Evolutionary conservation across 257 asterid species (phyloP).

Genomic region (Thymus quinquecostatus): DNA sequence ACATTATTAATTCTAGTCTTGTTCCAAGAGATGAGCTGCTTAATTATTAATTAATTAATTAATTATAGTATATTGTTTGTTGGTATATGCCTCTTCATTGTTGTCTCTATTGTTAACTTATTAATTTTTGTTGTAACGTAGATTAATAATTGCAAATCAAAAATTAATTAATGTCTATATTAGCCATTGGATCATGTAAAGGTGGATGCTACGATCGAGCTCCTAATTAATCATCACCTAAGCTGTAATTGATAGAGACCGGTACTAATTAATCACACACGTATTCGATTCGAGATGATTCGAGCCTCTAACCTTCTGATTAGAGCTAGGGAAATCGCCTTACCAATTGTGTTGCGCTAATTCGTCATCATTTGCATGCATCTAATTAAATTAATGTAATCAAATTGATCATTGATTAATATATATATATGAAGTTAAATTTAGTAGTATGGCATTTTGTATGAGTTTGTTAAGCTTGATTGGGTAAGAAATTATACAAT

Average conservation of each 20-base stretch:
- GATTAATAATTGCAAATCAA: too few relatives aligned
- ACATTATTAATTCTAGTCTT: not conserved
- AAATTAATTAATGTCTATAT: not conserved
- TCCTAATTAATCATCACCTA: too few relatives aligned
- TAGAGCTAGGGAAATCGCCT: too few relatives aligned
- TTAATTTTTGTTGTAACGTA: too few relatives aligned
- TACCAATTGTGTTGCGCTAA: too few relatives aligned
- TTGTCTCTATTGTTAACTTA: not conserved
- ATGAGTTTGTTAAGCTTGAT: not conserved
- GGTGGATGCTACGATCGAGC: not conserved
- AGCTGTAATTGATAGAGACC: not conserved
- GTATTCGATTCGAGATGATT: too few relatives aligned
- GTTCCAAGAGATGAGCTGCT: not conserved
- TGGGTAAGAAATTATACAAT: not conserved
- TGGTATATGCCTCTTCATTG: not conserved
- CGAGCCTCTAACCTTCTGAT: too few relatives aligned
- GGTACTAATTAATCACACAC: not conserved
- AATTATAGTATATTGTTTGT: not conserved
- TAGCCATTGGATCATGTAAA: slow-evolving; percentile 1
- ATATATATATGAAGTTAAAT: not conserved
- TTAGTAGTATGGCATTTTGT: not conserved
- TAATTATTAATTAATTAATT: not conserved
- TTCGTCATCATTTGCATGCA: too few relatives aligned
- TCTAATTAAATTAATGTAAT: not conserved
- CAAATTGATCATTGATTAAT: not conserved